phyloP scores from a whole-genome alignment of 257 asterid species.

The Ballota nigra region DNA sequence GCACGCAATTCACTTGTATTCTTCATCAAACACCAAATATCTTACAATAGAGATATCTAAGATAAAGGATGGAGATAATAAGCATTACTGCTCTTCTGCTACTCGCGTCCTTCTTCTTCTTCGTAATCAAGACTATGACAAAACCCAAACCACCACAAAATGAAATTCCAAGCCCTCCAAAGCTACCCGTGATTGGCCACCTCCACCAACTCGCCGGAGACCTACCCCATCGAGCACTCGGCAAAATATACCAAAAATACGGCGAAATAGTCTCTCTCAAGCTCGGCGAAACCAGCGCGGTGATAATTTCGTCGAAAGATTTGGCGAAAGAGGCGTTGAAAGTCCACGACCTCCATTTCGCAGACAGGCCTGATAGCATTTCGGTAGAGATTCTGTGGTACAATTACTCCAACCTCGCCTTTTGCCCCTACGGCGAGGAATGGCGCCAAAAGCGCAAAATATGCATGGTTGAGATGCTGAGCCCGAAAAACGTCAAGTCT shows the following conservation, averaged over 20 bases:
- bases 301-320: neutral
- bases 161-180: neutral
- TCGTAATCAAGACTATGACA: neutral
- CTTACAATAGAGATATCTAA: neutral
- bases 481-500: constrained; percentile 14
- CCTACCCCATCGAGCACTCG: neutral
- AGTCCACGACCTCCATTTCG: neutral
- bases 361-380: neutral
- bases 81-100: neutral
- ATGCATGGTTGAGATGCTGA: constrained; percentile 26
- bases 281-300: neutral
- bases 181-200: neutral
- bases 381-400: constrained; percentile 25
- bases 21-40: neutral
- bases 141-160: neutral
- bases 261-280: constrained; percentile 10
- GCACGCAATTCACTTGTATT: no score
- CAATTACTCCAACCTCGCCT: constrained; percentile 15
- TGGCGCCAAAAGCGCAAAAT: constrained; percentile 35
- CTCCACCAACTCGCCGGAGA: neutral
- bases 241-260: neutral
- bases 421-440: constrained; percentile 23
- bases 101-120: neutral
- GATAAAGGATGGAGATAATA: neutral
- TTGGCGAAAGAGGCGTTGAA: constrained; percentile 1